Conservation (phyloP, 228 moss, liverwort and hornwort species). For the Sphagnum magellanicum region DNA sequence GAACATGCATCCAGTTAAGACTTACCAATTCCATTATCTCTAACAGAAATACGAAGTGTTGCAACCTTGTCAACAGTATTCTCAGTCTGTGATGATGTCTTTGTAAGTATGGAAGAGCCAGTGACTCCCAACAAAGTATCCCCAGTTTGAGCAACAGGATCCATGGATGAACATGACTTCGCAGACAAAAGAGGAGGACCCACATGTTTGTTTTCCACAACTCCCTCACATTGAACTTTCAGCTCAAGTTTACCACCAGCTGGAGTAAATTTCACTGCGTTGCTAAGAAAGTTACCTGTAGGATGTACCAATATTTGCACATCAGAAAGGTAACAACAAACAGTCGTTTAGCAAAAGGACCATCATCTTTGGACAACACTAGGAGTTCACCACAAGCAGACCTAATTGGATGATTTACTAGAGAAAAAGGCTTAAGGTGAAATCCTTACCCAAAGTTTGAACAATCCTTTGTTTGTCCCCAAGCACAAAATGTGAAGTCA, state of each 20-base stretch:
- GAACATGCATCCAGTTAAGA: neutral
- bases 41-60: constrained; percentile 61
- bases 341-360: too few relatives aligned
- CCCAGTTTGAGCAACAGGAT: constrained; percentile 4
- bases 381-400: too few relatives aligned
- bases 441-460: constrained; percentile 51
- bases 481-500: constrained; percentile 45
- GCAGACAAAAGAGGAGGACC: neutral
- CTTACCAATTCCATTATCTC: constrained; percentile 73
- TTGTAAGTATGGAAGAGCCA: constrained; percentile 31
- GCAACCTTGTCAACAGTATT: constrained; percentile 39
- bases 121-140: constrained; percentile 27
- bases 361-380: too few relatives aligned
- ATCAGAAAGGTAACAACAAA: too few relatives aligned
- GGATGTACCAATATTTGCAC: too few relatives aligned
- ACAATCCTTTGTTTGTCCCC: constrained; percentile 77
- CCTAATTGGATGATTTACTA: too few relatives aligned
- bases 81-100: constrained; percentile 4
- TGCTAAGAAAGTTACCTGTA: constrained; percentile 76
- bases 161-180: constrained; percentile 3
- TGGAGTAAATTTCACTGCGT: constrained; percentile 71
- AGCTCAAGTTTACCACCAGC: constrained; percentile 62
- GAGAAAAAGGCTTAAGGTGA: too few relatives aligned
- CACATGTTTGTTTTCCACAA: constrained; percentile 22
- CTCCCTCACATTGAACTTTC: constrained; percentile 51